A percentile compares a stretch with the other conserved stretches of the same genome.
phyloP scores from a whole-genome alignment of 331 rosid genomes.

The Stylosanthes scabra region DNA sequence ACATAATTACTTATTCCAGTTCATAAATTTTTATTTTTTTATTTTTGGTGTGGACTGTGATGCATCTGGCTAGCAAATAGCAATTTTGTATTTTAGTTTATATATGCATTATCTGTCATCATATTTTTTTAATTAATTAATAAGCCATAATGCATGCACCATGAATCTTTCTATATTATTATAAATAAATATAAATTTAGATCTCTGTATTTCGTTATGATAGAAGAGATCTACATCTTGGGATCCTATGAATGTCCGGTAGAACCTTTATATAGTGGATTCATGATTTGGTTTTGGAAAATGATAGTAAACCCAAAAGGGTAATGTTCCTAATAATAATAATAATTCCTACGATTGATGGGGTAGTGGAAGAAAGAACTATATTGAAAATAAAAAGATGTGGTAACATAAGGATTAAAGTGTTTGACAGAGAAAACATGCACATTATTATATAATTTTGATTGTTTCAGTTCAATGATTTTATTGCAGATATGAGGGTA shows the following conservation, averaged over 20 bases:
- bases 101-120: background rate
- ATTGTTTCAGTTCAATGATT: background rate
- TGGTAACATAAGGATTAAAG: background rate
- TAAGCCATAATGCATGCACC: slow-evolving; percentile 5
- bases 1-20: too few species aligned
- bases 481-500: background rate
- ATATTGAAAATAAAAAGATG: background rate
- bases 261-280: background rate
- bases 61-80: too few species aligned
- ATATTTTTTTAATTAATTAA: background rate
- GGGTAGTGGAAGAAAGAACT: background rate
- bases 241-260: slow-evolving; percentile 14
- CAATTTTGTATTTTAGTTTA: too few species aligned
- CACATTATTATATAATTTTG: background rate
- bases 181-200: background rate
- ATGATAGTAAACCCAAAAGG: slow-evolving; percentile 7
- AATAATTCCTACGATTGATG: background rate
- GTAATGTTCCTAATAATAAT: background rate
- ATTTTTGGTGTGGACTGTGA: background rate
- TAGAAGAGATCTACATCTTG: slow-evolving; percentile 8
- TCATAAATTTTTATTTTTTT: too few species aligned
- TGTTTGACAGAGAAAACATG: background rate
- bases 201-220: background rate
- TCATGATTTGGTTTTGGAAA: slow-evolving; percentile 7
- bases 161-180: background rate